These are phyloP conservation scores for Brassica cretica DNA, from an alignment of 345 rosid species.

Conservation along the genomic window DNA sequence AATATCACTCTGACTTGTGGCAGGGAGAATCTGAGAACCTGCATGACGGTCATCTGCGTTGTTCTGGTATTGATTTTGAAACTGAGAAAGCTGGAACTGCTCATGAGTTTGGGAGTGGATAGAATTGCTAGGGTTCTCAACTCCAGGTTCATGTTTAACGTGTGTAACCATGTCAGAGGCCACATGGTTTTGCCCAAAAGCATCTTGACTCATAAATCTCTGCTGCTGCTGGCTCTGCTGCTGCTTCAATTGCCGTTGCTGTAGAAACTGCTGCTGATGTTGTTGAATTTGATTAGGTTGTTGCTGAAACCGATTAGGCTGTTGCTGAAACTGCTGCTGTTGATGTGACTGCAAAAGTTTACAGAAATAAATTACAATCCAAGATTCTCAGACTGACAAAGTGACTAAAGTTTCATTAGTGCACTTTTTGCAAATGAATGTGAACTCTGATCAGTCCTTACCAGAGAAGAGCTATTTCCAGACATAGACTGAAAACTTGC, in stretches of 20 bases:
- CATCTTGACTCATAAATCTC: constrained; percentile 50
- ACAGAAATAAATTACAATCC: constrained; percentile 47
- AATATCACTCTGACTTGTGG: constrained; percentile 53
- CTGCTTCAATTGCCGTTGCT: constrained; percentile 56
- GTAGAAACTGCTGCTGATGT: constrained; percentile 51
- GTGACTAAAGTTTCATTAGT: constrained; percentile 47
- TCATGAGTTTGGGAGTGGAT: constrained; percentile 65
- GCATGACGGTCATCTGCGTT: constrained; percentile 56
- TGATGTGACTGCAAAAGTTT: constrained; percentile 63
- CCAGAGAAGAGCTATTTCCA: constrained; percentile 54
- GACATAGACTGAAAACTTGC: constrained; percentile 58
- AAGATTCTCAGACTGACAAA: constrained; percentile 55
- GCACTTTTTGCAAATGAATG: constrained; percentile 49
- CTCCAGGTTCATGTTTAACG: constrained; percentile 75
- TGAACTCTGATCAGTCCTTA: constrained; percentile 53
- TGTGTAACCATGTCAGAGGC: constrained; percentile 56
- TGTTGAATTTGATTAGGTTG: constrained; percentile 52
- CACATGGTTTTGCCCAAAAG: constrained; percentile 58
- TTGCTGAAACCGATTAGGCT: constrained; percentile 61
- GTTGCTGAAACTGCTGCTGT: constrained; percentile 61
- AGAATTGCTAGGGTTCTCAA: constrained; percentile 56
- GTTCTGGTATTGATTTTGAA: constrained; percentile 73
- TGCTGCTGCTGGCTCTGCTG: constrained; percentile 72
- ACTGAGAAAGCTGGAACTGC: constrained; percentile 61
- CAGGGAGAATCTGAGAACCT: constrained; percentile 49